phyloP scores from a whole-genome alignment of 371 early-diverging fungal genomes.

The Synchytrium microbalum region DNA sequence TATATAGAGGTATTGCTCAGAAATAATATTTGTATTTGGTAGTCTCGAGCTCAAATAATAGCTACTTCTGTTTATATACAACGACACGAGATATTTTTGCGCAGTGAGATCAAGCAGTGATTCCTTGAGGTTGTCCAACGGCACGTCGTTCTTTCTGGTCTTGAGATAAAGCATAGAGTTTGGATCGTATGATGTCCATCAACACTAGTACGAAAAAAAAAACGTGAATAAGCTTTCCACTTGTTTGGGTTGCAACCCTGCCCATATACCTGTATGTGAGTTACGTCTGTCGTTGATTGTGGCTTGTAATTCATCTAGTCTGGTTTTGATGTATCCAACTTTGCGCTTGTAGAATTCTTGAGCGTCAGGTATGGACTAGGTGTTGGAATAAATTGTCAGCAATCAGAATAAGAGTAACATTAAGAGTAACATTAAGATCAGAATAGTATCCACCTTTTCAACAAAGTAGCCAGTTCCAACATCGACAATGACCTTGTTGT shows the following conservation, averaged over 20 bases:
- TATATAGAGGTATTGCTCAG: too few species aligned
- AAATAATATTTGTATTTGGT: too few species aligned
- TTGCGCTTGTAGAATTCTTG: conserved; percentile 70
- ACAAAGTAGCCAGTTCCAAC: conserved; percentile 94
- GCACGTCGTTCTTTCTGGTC: not conserved
- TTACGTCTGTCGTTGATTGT: conserved; percentile 67
- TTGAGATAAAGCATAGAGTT: not conserved
- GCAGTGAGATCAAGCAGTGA: not conserved
- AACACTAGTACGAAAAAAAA: not conserved
- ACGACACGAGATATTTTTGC: too few species aligned
- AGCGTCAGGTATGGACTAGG: conserved; percentile 61
- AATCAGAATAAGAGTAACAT: conserved; percentile 1
- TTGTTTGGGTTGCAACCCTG: too few species aligned
- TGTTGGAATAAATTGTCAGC: not conserved
- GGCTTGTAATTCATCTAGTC: conserved; percentile 65
- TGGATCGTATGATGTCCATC: not conserved
- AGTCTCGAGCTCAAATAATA: too few species aligned
- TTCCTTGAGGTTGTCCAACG: not conserved
- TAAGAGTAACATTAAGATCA: too few species aligned
- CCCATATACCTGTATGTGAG: conserved; percentile 58
- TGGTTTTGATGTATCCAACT: conserved; percentile 61
- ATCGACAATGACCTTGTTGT: conserved; percentile 84
- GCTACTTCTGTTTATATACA: too few species aligned
- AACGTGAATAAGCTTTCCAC: not conserved
- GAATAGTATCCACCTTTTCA: conserved; percentile 79